These are phyloP conservation scores for Bertia moriformis DNA, from an alignment of 2,329 filamentous ascomycete species.

Conservation along the genomic window DNA sequence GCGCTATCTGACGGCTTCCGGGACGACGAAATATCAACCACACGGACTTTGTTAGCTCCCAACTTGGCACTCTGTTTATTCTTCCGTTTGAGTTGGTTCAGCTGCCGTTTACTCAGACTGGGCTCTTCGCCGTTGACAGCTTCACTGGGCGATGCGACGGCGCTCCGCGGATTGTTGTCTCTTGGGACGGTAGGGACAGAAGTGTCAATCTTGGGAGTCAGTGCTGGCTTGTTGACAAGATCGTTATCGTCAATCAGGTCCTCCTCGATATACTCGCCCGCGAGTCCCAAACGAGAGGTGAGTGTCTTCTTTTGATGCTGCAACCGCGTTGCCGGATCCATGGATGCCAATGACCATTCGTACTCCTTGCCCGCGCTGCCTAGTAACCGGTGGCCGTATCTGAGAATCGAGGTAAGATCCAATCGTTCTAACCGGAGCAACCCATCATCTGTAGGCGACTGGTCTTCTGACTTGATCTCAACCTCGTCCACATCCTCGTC, in stretches of 20 bases:
- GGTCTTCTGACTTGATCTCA: conserved; percentile 8
- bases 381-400: conserved; percentile 72
- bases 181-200: neutral
- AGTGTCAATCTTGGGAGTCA: conserved; percentile 25
- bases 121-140: conserved; percentile 39
- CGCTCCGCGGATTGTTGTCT: conserved; percentile 1
- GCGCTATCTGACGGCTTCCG: conserved; percentile 50
- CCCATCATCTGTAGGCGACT: neutral
- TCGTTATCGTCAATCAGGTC: conserved; percentile 62
- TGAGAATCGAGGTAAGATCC: conserved; percentile 61
- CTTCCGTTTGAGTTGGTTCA: conserved; percentile 89
- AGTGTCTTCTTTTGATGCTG: conserved; percentile 83
- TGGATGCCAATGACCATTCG: conserved; percentile 67
- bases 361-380: conserved; percentile 74
- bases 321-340: conserved; percentile 70
- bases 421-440: conserved; percentile 10
- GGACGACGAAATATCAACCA: conserved; percentile 34
- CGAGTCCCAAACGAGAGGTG: conserved; percentile 64
- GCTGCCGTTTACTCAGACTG: conserved; percentile 75
- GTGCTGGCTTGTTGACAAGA: conserved; percentile 27
- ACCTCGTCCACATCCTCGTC: conserved; percentile 39
- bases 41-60: conserved; percentile 73
- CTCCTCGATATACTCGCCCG: conserved; percentile 73
- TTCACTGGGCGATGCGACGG: conserved; percentile 11
- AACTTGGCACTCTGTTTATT: conserved; percentile 80